A percentile compares a stretch with the other conserved stretches of the same genome.
phyloP scores from a whole-genome alignment of 2,329 filamentous ascomycete species.

The Chaetomium strumarium region DNA sequence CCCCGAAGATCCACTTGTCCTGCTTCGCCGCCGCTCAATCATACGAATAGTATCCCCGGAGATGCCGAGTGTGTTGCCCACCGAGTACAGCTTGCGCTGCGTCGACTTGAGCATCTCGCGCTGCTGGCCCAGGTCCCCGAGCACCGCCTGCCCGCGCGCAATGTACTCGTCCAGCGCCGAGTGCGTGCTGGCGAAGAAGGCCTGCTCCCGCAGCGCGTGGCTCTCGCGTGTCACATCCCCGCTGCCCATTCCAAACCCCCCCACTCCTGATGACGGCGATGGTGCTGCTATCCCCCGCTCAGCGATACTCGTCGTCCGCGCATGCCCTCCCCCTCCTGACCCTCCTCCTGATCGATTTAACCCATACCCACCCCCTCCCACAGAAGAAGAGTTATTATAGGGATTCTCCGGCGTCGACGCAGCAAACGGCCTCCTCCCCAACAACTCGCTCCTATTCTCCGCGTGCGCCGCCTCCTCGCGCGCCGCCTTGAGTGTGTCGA shows the following conservation, averaged over 20 bases:
- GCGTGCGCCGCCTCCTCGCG: constrained; percentile 66
- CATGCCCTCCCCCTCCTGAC: constrained; percentile 23
- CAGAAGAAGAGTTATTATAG: constrained; percentile 47
- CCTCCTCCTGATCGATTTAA: constrained; percentile 3
- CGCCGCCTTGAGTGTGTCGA: constrained; percentile 70
- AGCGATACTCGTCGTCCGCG: constrained; percentile 38
- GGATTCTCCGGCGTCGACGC: constrained; percentile 82
- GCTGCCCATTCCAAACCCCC: constrained; percentile 42
- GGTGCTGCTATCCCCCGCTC: constrained; percentile 26
- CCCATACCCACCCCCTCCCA: constrained; percentile 20
- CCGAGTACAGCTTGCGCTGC: constrained; percentile 82
- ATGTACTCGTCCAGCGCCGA: constrained; percentile 89
- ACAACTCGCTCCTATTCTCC: constrained; percentile 68
- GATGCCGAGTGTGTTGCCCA: constrained; percentile 88
- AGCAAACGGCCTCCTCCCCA: constrained; percentile 79
- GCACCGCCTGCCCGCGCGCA: constrained; percentile 80
- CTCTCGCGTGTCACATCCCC: constrained; percentile 66
- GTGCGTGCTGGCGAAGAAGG: constrained; percentile 77
- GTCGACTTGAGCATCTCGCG: constrained; percentile 93
- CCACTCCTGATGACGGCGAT: constrained; percentile 32
- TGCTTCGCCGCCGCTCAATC: constrained; percentile 89
- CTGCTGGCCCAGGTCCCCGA: constrained; percentile 83
- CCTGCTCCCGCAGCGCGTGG: constrained; percentile 83
- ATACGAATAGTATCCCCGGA: constrained; percentile 95
- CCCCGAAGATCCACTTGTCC: constrained; percentile 98